These are phyloP conservation scores for Vitis cinerea DNA, from an alignment of 164 flowering plant species.

Conservation along the genomic window DNA sequence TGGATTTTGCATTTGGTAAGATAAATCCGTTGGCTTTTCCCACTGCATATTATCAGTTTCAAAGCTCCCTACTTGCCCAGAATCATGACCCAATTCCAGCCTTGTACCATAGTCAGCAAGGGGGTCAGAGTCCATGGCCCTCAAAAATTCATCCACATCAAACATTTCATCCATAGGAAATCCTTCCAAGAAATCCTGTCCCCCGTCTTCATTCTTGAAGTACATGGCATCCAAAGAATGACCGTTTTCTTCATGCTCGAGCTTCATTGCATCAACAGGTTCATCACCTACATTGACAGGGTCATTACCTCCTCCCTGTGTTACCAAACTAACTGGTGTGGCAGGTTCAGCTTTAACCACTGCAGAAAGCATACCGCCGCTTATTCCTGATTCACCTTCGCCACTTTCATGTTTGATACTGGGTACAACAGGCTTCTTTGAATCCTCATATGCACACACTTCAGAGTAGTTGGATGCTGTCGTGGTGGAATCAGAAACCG, in stretches of 20 bases:
- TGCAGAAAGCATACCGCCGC: not conserved
- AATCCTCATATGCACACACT: slow-evolving; percentile 23
- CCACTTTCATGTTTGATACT: slow-evolving; percentile 1
- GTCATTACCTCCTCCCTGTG: no score
- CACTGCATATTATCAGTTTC: not conserved
- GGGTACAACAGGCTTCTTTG: not conserved
- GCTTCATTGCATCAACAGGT: not conserved
- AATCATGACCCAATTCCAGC: not conserved
- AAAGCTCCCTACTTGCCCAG: not conserved
- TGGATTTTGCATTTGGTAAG: slow-evolving; percentile 37
- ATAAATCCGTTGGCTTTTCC: slow-evolving; percentile 21
- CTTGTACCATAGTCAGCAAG: not conserved
- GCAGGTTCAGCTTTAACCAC: not conserved
- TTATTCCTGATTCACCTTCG: slow-evolving; percentile 11
- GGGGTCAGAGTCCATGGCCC: slow-evolving; percentile 15
- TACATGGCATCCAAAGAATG: slow-evolving; percentile 1
- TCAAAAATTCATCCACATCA: slow-evolving; percentile 39
- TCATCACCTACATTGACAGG: no score
- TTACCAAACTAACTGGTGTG: not conserved
- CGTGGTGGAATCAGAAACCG: slow-evolving; percentile 9
- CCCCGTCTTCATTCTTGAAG: not conserved
- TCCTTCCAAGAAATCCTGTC: slow-evolving; percentile 8
- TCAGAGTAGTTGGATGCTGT: slow-evolving; percentile 25
- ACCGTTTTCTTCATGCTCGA: slow-evolving; percentile 19
- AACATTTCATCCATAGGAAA: slow-evolving; percentile 46